Percentiles rank a stretch among this genome's conserved stretches.
These are phyloP conservation scores for Salix brachista DNA, from an alignment of 345 rosid species.

Conservation along the genomic window DNA sequence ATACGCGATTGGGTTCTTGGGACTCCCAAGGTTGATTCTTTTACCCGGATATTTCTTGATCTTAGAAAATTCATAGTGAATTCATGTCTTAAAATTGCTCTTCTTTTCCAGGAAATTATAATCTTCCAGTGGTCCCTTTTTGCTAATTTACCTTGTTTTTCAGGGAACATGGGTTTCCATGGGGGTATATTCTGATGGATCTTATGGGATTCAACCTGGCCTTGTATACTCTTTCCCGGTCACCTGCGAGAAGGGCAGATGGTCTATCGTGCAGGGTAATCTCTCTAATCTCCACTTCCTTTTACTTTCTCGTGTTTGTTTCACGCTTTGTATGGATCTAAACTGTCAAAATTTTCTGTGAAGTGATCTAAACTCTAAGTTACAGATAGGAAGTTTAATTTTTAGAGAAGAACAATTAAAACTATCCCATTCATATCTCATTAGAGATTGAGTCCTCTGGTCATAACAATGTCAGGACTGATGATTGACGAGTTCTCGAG, in stretches of 20 bases:
- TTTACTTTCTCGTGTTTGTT: not conserved
- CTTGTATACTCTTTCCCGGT: slow-evolving; percentile 81
- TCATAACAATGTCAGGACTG: slow-evolving; percentile 40
- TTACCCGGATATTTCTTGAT: not conserved
- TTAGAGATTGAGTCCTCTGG: slow-evolving; percentile 2
- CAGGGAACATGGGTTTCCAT: slow-evolving; percentile 84
- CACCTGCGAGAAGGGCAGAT: slow-evolving; percentile 62
- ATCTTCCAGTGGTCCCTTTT: not conserved
- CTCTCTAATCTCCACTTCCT: too few relatives aligned
- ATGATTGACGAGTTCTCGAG: slow-evolving; percentile 64
- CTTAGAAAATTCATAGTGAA: not conserved
- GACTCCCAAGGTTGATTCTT: slow-evolving; percentile 48
- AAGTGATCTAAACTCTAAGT: not conserved
- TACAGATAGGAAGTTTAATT: not conserved
- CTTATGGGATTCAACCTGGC: slow-evolving; percentile 67
- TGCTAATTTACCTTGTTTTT: not conserved
- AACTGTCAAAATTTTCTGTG: not conserved
- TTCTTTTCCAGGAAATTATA: not conserved
- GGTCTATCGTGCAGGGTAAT: slow-evolving; percentile 69
- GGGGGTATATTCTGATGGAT: slow-evolving; percentile 94
- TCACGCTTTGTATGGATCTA: not conserved
- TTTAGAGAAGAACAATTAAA: not conserved
- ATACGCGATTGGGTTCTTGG: slow-evolving; percentile 82
- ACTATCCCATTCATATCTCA: not conserved
- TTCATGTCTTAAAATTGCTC: not conserved